These are phyloP conservation scores for Picea abies DNA, from an alignment of 83 land plant species.

Conservation along the genomic window DNA sequence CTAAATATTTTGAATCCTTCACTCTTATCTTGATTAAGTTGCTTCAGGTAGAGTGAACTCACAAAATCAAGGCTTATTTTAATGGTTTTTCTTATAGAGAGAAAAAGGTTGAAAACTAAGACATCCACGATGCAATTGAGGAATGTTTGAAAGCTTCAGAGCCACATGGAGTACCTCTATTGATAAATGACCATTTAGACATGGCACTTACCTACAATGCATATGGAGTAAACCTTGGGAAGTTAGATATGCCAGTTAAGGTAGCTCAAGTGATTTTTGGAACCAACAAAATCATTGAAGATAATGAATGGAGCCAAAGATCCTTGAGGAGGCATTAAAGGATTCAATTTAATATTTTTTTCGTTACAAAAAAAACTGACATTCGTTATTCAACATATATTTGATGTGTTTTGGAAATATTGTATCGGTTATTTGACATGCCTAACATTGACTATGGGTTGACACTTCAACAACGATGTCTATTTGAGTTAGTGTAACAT, in stretches of 20 bases:
- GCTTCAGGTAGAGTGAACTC: background rate
- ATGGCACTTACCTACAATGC: constrained; percentile 84
- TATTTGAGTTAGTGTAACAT: too few species aligned
- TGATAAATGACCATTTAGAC: constrained; percentile 86
- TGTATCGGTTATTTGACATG: too few species aligned
- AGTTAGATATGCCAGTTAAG: constrained; percentile 69
- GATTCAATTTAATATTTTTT: too few species aligned
- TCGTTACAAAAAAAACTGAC: too few species aligned
- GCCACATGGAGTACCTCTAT: constrained; percentile 55
- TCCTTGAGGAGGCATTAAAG: too few species aligned
- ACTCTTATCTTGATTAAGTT: constrained; percentile 24
- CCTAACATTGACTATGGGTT: too few species aligned
- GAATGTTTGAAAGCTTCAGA: constrained; percentile 58
- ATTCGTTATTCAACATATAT: too few species aligned
- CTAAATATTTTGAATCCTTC: too few species aligned
- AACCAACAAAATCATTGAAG: constrained; percentile 80
- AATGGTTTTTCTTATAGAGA: constrained; percentile 47
- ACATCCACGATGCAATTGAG: constrained; percentile 58
- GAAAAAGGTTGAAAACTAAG: constrained; percentile 75
- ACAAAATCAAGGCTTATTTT: background rate
- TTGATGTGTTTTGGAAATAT: too few species aligned
- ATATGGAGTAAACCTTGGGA: constrained; percentile 91
- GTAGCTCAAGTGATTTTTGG: constrained; percentile 67
- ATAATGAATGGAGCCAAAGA: too few species aligned
- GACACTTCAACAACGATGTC: too few species aligned